phyloP scores from a whole-genome alignment of 345 rosid genomes.

The Pseudoturritis turrita region DNA sequence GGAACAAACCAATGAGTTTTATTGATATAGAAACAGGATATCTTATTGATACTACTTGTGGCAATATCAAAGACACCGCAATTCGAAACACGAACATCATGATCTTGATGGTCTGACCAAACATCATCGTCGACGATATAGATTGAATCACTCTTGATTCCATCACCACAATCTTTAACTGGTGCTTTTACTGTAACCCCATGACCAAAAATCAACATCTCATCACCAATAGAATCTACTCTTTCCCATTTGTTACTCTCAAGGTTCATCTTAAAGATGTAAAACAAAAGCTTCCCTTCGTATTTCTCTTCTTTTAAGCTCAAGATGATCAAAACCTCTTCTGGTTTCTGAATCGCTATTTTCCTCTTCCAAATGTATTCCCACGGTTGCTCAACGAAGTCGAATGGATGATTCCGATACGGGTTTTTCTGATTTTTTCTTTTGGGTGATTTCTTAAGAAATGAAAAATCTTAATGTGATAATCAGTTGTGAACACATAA shows the following conservation, averaged over 20 bases:
- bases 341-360: neutral
- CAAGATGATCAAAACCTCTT: neutral
- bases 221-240: neutral
- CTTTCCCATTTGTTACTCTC: constrained; percentile 2
- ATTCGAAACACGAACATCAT: neutral
- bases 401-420: neutral
- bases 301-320: neutral
- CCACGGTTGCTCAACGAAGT: neutral
- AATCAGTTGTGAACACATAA: neutral
- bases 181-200: neutral
- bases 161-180: neutral
- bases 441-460: neutral
- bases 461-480: neutral
- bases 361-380: neutral
- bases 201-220: neutral
- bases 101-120: neutral
- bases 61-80: neutral
- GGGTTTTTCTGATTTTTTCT: neutral
- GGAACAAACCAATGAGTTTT: neutral
- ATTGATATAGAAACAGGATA: neutral
- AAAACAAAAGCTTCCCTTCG: neutral
- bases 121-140: neutral
- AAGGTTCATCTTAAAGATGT: neutral
- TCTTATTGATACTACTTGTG: neutral
- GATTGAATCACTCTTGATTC: neutral